A percentile compares a stretch with the other conserved stretches of the same genome.
phyloP scores from a whole-genome alignment of 768 basidiomycete species.

The Podaxis sp. region DNA sequence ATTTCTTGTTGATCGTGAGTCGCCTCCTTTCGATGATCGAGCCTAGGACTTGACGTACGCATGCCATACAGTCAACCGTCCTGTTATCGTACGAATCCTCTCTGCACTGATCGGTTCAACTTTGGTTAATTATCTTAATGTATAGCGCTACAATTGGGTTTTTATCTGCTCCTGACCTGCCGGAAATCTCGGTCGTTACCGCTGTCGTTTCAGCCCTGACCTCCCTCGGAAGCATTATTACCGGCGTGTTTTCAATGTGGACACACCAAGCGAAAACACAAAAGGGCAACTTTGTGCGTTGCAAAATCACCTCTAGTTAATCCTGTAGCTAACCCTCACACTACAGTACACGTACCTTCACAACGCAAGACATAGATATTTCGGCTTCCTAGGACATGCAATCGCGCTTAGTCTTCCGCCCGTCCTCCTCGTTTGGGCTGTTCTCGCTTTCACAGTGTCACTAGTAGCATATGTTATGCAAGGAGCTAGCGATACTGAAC shows the following conservation, averaged over 20 bases:
- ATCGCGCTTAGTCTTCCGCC: slow-evolving; percentile 52
- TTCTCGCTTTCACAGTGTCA: slow-evolving; percentile 46
- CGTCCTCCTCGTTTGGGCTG: slow-evolving; percentile 56
- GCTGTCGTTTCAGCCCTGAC: slow-evolving; percentile 47
- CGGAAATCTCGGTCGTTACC: slow-evolving; percentile 32
- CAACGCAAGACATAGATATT: slow-evolving; percentile 43
- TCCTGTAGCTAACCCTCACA: background rate
- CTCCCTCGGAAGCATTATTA: slow-evolving; percentile 55
- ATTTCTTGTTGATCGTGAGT: slow-evolving; percentile 56
- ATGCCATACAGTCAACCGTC: slow-evolving; percentile 43
- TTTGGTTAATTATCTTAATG: background rate
- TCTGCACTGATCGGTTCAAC: slow-evolving; percentile 3
- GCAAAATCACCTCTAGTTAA: background rate
- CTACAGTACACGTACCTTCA: slow-evolving; percentile 53
- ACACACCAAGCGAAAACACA: slow-evolving; percentile 48
- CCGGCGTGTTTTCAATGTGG: slow-evolving; percentile 59
- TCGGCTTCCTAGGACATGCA: slow-evolving; percentile 51
- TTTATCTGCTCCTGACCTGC: slow-evolving; percentile 43
- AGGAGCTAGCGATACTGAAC: slow-evolving; percentile 24
- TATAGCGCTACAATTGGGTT: slow-evolving; percentile 50
- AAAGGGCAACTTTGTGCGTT: slow-evolving; percentile 42
- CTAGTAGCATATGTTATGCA: slow-evolving; percentile 46
- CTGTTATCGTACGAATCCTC: slow-evolving; percentile 44
- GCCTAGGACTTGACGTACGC: background rate
- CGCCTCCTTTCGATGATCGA: background rate